These are phyloP conservation scores for Alternaria solani DNA, from an alignment of 2,329 filamentous ascomycete genomes.

Conservation along the genomic window DNA sequence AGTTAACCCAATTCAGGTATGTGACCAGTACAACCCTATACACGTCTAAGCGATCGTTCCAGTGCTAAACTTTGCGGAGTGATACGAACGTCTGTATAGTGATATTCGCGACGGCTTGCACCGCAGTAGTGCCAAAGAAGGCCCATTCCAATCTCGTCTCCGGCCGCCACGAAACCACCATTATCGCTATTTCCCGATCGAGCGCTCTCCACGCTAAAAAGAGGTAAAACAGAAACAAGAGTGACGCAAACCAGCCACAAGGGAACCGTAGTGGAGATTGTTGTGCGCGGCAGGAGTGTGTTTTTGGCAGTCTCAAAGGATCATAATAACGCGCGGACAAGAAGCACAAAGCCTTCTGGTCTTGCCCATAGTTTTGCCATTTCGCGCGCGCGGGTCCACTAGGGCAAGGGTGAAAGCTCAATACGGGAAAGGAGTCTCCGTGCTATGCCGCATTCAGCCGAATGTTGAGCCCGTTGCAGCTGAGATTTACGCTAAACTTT, in stretches of 20 bases:
- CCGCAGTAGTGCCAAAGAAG: constrained; percentile 24
- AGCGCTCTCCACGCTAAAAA: neutral
- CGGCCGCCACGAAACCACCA: constrained; percentile 11
- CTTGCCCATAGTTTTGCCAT: neutral
- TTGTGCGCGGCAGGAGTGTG: neutral
- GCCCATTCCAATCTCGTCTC: constrained; percentile 21
- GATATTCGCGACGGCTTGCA: constrained; percentile 21
- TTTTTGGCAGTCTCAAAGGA: constrained; percentile 1
- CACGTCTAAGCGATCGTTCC: constrained; percentile 8
- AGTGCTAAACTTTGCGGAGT: neutral
- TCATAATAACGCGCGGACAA: constrained; percentile 3
- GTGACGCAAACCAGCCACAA: neutral
- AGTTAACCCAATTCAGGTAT: constrained; percentile 30
- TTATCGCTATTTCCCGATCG: neutral
- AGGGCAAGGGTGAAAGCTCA: neutral
- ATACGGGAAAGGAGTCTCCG: constrained; percentile 3
- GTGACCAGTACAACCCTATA: constrained; percentile 20
- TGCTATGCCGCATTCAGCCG: neutral
- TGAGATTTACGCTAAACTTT: neutral
- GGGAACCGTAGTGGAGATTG: neutral
- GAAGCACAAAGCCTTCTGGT: neutral
- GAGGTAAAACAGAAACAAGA: neutral
- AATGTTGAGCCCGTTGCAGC: neutral
- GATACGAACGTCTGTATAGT: constrained; percentile 26
- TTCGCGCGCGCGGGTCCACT: neutral